phyloP scores from a whole-genome alignment of 768 basidiomycete genomes.

The Gymnopilus junonius region DNA sequence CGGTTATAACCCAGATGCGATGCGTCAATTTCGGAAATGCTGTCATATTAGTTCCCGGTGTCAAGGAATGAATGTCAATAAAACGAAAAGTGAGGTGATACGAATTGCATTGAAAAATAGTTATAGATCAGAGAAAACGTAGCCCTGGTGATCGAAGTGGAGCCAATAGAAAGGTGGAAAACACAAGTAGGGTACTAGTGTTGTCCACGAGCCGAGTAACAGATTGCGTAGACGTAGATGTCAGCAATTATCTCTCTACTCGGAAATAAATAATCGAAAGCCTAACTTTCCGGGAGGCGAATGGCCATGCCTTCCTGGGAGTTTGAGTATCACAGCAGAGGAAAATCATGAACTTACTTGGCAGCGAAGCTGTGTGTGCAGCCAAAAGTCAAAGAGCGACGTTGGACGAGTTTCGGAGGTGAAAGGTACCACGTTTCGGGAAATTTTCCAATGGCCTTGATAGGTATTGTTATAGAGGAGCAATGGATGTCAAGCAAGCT shows the following conservation, averaged over 20 bases:
- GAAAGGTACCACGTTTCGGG: too few relatives aligned
- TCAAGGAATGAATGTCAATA: not conserved
- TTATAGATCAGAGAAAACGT: not conserved
- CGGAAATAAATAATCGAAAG: too few relatives aligned
- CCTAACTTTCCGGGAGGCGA: too few relatives aligned
- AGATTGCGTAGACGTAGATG: not conserved
- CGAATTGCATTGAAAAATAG: not conserved
- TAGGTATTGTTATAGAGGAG: too few relatives aligned
- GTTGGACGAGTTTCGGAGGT: too few relatives aligned
- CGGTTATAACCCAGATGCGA: not conserved
- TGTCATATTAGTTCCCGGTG: not conserved
- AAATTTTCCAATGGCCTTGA: too few relatives aligned
- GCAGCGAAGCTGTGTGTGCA: too few relatives aligned
- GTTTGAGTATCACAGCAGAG: too few relatives aligned
- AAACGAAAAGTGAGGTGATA: not conserved
- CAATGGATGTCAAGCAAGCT: too few relatives aligned
- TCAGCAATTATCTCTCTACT: not conserved
- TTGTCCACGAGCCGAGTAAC: not conserved
- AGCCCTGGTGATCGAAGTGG: not conserved
- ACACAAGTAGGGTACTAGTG: not conserved
- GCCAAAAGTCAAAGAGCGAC: too few relatives aligned
- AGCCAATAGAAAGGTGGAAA: not conserved
- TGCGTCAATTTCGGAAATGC: not conserved
- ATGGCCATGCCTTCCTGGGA: too few relatives aligned
- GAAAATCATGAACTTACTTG: too few relatives aligned